phyloP scores from a whole-genome alignment of 1,284 basidiomycete species.

The Pterula multifida region DNA sequence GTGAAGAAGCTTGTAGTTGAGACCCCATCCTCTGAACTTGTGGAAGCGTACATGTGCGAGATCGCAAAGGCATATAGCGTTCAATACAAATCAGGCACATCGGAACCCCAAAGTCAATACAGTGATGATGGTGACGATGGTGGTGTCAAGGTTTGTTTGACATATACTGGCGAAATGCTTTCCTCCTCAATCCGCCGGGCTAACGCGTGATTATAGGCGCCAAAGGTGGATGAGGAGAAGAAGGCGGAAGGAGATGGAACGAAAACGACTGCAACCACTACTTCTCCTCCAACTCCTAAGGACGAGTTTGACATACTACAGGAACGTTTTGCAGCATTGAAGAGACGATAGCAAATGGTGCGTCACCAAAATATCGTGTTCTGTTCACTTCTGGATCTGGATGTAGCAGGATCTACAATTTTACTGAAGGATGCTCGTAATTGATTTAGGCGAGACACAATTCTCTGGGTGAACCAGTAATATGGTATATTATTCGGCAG shows the following conservation, averaged over 20 bases:
- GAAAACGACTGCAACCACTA: slow-evolving; percentile 12
- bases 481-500: too few relatives aligned
- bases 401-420: too few relatives aligned
- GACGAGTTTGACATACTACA: slow-evolving; percentile 65
- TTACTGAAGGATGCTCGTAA: too few relatives aligned
- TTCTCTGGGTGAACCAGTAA: too few relatives aligned
- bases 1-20: slow-evolving; percentile 58
- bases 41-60: slow-evolving; percentile 80
- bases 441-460: too few relatives aligned
- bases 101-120: background rate
- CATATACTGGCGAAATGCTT: background rate
- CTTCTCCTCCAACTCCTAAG: slow-evolving; percentile 24
- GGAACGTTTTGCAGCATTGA: slow-evolving; percentile 68
- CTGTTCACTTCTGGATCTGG: too few relatives aligned
- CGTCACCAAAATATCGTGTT: too few relatives aligned
- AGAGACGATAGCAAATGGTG: slow-evolving; percentile 42
- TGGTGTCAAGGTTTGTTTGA: slow-evolving; percentile 20
- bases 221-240: too few relatives aligned
- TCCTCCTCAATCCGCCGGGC: background rate
- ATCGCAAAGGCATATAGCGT: slow-evolving; percentile 83
- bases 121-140: slow-evolving; percentile 8
- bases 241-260: slow-evolving; percentile 11
- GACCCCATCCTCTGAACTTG: slow-evolving; percentile 63
- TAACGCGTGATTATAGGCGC: slow-evolving; percentile 6
- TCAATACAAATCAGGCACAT: slow-evolving; percentile 12